Evolutionary conservation across 345 rosid species (phyloP).

Genomic region (Brassica napus): DNA sequence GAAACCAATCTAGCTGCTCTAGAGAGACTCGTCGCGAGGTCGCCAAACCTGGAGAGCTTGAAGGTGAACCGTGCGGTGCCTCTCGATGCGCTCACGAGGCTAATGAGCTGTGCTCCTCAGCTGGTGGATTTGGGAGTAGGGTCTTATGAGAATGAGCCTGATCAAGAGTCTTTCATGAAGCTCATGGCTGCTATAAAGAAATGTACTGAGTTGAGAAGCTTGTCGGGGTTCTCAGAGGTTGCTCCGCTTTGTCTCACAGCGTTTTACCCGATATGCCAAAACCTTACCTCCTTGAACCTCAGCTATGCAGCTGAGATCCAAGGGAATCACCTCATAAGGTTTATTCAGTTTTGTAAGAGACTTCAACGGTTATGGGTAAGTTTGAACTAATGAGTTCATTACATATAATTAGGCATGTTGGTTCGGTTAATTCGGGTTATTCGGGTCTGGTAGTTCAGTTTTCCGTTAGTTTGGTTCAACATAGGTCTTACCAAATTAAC

Average conservation of each 20-base stretch:
- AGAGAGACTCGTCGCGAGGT: constrained; percentile 89
- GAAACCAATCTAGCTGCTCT: constrained; percentile 73
- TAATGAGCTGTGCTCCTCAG: constrained; percentile 69
- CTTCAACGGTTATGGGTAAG: constrained; percentile 89
- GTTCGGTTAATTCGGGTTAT: background rate
- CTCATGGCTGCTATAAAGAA: constrained; percentile 50
- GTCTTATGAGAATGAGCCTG: constrained; percentile 69
- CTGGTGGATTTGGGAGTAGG: constrained; percentile 88
- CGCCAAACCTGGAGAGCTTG: constrained; percentile 83
- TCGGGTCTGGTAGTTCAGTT: background rate
- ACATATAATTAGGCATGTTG: background rate
- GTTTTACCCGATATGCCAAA: constrained; percentile 60
- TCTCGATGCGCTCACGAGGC: constrained; percentile 61
- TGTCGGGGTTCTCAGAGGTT: constrained; percentile 89
- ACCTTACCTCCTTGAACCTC: constrained; percentile 68
- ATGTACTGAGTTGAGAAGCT: constrained; percentile 63
- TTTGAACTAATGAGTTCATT: background rate
- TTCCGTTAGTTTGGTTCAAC: background rate
- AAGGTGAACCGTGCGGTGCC: constrained; percentile 82
- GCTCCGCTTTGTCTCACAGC: constrained; percentile 64
- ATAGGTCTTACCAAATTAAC: background rate
- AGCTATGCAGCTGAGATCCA: constrained; percentile 85
- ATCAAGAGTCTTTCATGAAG: constrained; percentile 56
- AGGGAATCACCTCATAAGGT: constrained; percentile 59
- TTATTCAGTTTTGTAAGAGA: constrained; percentile 63